Evolutionary conservation across 108 stramenopile species (phyloP), one percentile per base, ranked within the genome.

Genomic region (Schizochytrium sp.): DNA sequence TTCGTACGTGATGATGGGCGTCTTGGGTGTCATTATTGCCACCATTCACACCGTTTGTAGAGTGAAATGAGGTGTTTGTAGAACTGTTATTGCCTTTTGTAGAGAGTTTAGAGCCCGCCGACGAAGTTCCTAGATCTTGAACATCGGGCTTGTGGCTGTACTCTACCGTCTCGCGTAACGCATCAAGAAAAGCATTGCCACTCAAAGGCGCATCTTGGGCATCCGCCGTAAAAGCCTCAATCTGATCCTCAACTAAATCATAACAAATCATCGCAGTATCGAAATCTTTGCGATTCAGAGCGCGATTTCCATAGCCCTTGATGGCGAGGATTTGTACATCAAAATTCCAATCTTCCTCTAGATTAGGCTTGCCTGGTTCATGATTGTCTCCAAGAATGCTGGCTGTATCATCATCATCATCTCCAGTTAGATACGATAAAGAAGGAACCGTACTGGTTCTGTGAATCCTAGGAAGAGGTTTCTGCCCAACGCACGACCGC

Each of bases 301-400:
- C 47, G 8, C 76, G 47, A 53, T 83, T 83, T 13, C 76, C 76
- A 42, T 83, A 83, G 8, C 76, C 76, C 28, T 83, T 83, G 3
- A 83, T 83, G 47, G 76, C 76, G 10, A 83, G 53, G 28, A 83
- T 83, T 55, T 83, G 76, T 10, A 83, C 50, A 28, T 83, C 76
- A 55, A 55, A 49, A 40, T 13, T 83, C 76, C 76, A 83, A 5
- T 83, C 76, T 17, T 83, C 76, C 47, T 69, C 64, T 7, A 69
- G 28, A 38, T 44, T 69, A 12, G 64, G 64, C 0, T 69, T 69
- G 28, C 64, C 64, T 8, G 64, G 64, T 44, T 69, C 12, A 8
- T 38, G 42, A 8, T 12, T 44, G 64, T 8, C 12, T 8, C 10
- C 64, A 5, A 44, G 28, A 69, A 44, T 7, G 12, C 42, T 28